These are phyloP conservation scores for Oryza coarctata DNA, from an alignment of 176 grass and related monocot genomes.

Conservation along the genomic window DNA sequence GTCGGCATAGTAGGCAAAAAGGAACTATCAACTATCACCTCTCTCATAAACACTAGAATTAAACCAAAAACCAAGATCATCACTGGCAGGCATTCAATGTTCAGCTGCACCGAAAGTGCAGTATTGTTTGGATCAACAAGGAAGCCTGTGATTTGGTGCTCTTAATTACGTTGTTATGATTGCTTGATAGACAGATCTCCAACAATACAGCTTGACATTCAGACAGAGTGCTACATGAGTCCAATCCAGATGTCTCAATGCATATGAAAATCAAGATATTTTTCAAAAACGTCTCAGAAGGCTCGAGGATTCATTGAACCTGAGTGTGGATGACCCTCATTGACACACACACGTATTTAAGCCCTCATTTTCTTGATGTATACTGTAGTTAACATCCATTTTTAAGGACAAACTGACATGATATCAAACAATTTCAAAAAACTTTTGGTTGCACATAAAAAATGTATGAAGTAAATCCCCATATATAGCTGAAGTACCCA, in stretches of 20 bases:
- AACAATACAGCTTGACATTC: not conserved
- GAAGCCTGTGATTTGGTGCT: not conserved
- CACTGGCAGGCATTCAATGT: constrained; percentile 24
- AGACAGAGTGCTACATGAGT: not conserved
- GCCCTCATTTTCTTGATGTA: not conserved
- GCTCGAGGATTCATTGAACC: not conserved
- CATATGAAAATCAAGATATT: not conserved
- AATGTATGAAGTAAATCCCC: not conserved
- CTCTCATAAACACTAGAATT: not conserved
- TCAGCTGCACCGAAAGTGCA: constrained; percentile 1
- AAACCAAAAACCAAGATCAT: constrained; percentile 7
- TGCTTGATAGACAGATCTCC: constrained; percentile 3
- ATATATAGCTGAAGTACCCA: not conserved
- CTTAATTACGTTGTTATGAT: not conserved
- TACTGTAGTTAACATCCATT: not conserved
- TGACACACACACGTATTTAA: not conserved
- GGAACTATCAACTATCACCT: constrained; percentile 3
- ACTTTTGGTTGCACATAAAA: not conserved
- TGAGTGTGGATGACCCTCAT: not conserved
- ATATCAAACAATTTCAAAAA: constrained; percentile 25
- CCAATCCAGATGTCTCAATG: not conserved
- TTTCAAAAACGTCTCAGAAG: not conserved
- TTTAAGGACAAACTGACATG: constrained; percentile 16
- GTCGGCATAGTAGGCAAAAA: constrained; percentile 24
- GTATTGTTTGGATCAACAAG: not conserved